Percentiles rank a stretch among this genome's conserved stretches.
Evolutionary conservation across 768 basidiomycete genomes (phyloP).

Genomic region (Macrolepiota dolichaula): DNA sequence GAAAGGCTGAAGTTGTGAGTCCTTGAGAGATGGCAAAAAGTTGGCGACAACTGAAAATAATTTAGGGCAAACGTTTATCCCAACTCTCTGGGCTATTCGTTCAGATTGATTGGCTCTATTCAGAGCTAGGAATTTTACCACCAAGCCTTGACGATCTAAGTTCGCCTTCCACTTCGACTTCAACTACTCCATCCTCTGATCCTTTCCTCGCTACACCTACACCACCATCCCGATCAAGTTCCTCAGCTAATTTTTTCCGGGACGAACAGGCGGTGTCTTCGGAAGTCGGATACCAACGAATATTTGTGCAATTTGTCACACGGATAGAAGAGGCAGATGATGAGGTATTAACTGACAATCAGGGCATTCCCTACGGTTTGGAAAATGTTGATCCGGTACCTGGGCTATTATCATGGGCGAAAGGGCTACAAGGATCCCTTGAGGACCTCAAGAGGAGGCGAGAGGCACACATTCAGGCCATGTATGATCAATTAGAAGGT

Average conservation of each 20-base stretch:
- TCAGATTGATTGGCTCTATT: slow-evolving; percentile 80
- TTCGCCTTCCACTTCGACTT: slow-evolving; percentile 22
- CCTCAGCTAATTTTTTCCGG: slow-evolving; percentile 35
- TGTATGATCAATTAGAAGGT: slow-evolving; percentile 91
- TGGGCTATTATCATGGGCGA: slow-evolving; percentile 72
- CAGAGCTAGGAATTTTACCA: slow-evolving; percentile 73
- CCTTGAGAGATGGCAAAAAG: neutral
- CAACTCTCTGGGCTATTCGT: slow-evolving; percentile 61
- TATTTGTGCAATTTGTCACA: slow-evolving; percentile 61
- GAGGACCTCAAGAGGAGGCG: slow-evolving; percentile 71
- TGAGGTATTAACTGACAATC: slow-evolving; percentile 37
- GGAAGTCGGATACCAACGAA: slow-evolving; percentile 50
- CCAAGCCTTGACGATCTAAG: slow-evolving; percentile 49
- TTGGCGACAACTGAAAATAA: neutral
- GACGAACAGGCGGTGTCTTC: slow-evolving; percentile 24
- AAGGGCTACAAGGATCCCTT: slow-evolving; percentile 51
- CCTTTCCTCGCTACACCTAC: slow-evolving; percentile 53
- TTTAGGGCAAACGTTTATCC: slow-evolving; percentile 62
- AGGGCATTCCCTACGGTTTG: slow-evolving; percentile 46
- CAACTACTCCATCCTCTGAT: slow-evolving; percentile 32
- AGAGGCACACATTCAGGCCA: slow-evolving; percentile 83
- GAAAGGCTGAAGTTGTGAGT: slow-evolving; percentile 83
- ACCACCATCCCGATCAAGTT: slow-evolving; percentile 36
- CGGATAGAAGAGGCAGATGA: slow-evolving; percentile 57
- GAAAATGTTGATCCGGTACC: slow-evolving; percentile 78